Conservation (phyloP, 768 basidiomycete species). For the Strobilomyces confusus region DNA sequence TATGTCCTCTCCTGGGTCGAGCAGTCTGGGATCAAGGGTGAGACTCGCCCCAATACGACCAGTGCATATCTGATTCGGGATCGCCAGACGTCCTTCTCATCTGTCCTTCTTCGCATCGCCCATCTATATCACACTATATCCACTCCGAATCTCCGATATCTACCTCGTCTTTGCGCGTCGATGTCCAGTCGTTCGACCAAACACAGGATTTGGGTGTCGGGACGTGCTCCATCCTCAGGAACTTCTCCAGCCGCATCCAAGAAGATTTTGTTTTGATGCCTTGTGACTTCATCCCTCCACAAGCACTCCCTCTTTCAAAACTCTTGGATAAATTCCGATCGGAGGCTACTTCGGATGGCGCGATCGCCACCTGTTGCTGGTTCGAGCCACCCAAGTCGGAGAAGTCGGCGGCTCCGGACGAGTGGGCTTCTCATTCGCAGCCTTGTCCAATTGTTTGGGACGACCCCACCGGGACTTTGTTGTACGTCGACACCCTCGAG, state of each 20-base stretch:
- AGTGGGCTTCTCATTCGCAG: slow-evolving; percentile 54
- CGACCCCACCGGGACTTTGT: slow-evolving; percentile 55
- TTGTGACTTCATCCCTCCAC: slow-evolving; percentile 85
- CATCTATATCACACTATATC: slow-evolving; percentile 78
- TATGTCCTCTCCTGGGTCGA: slow-evolving; percentile 85
- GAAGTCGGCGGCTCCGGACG: slow-evolving; percentile 55
- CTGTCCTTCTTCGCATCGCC: slow-evolving; percentile 73
- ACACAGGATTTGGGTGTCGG: slow-evolving; percentile 61
- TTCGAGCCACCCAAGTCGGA: slow-evolving; percentile 48
- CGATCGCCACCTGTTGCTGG: slow-evolving; percentile 68
- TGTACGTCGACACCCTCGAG: slow-evolving; percentile 71
- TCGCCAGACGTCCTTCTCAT: slow-evolving; percentile 77
- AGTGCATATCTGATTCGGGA: slow-evolving; percentile 5
- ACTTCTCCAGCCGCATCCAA: slow-evolving; percentile 71
- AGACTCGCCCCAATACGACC: slow-evolving; percentile 10
- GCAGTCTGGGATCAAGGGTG: slow-evolving; percentile 80
- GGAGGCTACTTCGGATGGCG: slow-evolving; percentile 58
- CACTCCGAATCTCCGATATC: slow-evolving; percentile 67
- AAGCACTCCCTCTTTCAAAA: slow-evolving; percentile 60
- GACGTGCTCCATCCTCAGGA: slow-evolving; percentile 70
- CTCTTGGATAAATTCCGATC: slow-evolving; percentile 82
- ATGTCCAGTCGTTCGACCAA: slow-evolving; percentile 79
- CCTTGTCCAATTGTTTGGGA: slow-evolving; percentile 65
- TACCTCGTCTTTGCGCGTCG: slow-evolving; percentile 62
- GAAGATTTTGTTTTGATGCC: slow-evolving; percentile 88